Conservation (phyloP, 1,284 basidiomycete genomes). For the Fistulinella cinereoalba region DNA sequence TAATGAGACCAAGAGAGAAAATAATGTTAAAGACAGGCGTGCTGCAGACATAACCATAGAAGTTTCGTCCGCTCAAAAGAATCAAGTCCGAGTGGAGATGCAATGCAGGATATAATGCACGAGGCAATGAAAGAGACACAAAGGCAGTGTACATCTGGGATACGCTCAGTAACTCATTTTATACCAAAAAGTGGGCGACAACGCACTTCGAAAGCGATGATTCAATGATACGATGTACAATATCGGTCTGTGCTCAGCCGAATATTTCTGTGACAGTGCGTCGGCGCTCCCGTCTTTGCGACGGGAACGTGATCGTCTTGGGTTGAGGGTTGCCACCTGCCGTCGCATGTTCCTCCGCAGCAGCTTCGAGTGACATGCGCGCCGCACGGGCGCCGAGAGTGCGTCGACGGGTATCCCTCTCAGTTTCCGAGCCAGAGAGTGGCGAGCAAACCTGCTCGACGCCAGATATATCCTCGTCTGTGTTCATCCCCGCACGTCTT, state of each 20-base stretch:
- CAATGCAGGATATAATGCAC: slow-evolving; percentile 31
- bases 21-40: slow-evolving; percentile 34
- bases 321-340: slow-evolving; percentile 31
- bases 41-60: slow-evolving; percentile 12
- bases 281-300: slow-evolving; percentile 42
- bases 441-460: slow-evolving; percentile 30
- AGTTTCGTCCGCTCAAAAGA: slow-evolving; percentile 14
- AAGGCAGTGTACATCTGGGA: slow-evolving; percentile 27
- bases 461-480: slow-evolving; percentile 26
- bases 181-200: background rate
- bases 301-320: slow-evolving; percentile 37
- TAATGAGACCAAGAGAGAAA: slow-evolving; percentile 14
- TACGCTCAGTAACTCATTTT: slow-evolving; percentile 15
- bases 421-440: slow-evolving; percentile 54
- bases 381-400: slow-evolving; percentile 40
- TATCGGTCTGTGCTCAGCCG: slow-evolving; percentile 16
- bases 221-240: slow-evolving; percentile 13
- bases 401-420: slow-evolving; percentile 44
- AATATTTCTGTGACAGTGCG: slow-evolving; percentile 53
- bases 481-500: slow-evolving; percentile 34
- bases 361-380: slow-evolving; percentile 46
- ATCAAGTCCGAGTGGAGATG: slow-evolving; percentile 19
- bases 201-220: slow-evolving; percentile 17
- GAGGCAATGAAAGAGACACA: slow-evolving; percentile 9
- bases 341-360: slow-evolving; percentile 29